Conservation (phyloP, 352 stramenopile species). For the Globisporangium apiculatum region DNA sequence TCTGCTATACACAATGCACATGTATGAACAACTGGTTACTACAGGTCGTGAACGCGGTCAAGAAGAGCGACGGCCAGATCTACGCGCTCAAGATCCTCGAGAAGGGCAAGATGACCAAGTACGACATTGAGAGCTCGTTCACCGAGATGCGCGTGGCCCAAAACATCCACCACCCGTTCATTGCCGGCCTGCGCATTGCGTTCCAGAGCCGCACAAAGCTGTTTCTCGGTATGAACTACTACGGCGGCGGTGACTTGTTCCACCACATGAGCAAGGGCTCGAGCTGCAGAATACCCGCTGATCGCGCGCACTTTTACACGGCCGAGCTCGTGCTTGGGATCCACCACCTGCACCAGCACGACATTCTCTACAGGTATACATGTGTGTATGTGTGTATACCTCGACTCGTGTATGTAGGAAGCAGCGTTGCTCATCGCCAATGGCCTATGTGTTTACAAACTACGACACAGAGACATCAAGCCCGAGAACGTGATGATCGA, state of each 20-base stretch:
- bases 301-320: slow-evolving; percentile 89
- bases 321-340: slow-evolving; percentile 91
- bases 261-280: slow-evolving; percentile 88
- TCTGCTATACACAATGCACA: too few species aligned
- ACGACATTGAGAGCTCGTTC: slow-evolving; percentile 86
- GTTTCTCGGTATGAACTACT: slow-evolving; percentile 87
- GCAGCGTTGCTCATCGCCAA: neutral
- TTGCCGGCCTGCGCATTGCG: slow-evolving; percentile 76
- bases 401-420: too few species aligned
- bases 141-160: slow-evolving; percentile 86
- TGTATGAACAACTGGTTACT: neutral
- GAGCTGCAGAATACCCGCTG: slow-evolving; percentile 76
- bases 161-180: slow-evolving; percentile 87
- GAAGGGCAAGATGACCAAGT: slow-evolving; percentile 88
- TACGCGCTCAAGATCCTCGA: slow-evolving; percentile 90
- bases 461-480: slow-evolving; percentile 86
- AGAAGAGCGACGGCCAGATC: slow-evolving; percentile 86
- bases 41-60: slow-evolving; percentile 82
- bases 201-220: slow-evolving; percentile 86
- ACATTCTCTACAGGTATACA: slow-evolving; percentile 91
- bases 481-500: slow-evolving; percentile 96
- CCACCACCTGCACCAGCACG: slow-evolving; percentile 89
- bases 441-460: neutral
- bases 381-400: neutral
- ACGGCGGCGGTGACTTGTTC: slow-evolving; percentile 79